Evolutionary conservation across 208 protist species (phyloP), one percentile per base, ranked within the genome.

Genomic region (Crithidia mellificae): DNA sequence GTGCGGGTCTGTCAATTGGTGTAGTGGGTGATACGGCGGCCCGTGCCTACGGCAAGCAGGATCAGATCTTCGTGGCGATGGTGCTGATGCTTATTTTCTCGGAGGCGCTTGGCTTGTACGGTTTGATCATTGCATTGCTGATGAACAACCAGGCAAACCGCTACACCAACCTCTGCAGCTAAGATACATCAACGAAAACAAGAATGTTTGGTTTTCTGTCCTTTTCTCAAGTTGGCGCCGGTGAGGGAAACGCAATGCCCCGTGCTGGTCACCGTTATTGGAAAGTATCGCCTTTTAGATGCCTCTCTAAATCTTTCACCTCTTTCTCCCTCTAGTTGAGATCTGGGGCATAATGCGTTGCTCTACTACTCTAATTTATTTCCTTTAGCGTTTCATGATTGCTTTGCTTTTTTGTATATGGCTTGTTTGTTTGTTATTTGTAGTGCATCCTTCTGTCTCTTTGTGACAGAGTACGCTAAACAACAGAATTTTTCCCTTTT

Each of bases 11-110:
- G 46, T 95, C 98, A 43, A 99, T 99, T 74, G 99, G 99, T 63
- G 98, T 99, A 70, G 97, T 99, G 34, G 99, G 99, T 69, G 98
- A 99, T 82, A 96, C 98, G 69, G 91, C 88, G 0, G 90, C 85
- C 19, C 75, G 93, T 41, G 89, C 91, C 27, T 95, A 94, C 78
- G 91, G 86, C 17, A 94, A 98, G 78, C 96, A 99, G 83, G 98
- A 98, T 43, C 94, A 97, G 78, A 91, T 99, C 19, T 99, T 99
- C 84, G 97, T 99, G 43, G 97, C 92, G 51, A 99, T 99, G 98
- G 97, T 99, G 76, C 91, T 99, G 20, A 99, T 99, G 89, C 97
- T 99, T 43, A 99, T 99, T 91, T 99, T 99, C 84, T 98, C 97
- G 22, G 99, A 99, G 88, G 98, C 98, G 62, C 88, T 99, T 14